Evolutionary conservation across 73 alveolate species (phyloP).

Genomic region (Symbiodinium natans): DNA sequence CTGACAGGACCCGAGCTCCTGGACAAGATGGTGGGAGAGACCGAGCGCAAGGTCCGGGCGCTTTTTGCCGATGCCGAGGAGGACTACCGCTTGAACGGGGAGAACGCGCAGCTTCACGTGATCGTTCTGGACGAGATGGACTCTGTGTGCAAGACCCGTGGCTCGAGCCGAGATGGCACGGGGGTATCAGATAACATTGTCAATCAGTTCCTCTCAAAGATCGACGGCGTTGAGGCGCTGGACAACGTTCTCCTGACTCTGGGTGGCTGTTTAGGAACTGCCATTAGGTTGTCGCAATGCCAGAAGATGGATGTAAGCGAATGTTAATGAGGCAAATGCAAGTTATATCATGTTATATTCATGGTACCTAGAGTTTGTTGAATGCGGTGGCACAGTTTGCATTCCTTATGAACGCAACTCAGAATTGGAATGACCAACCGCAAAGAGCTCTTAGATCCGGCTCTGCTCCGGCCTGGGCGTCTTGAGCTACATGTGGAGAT

Average conservation of each 20-base stretch:
- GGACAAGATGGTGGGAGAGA: conserved; percentile 96
- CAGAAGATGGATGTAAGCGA: too few species aligned
- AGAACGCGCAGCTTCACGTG: conserved; percentile 98
- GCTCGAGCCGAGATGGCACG: conserved; percentile 81
- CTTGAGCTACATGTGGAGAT: conserved; percentile 99
- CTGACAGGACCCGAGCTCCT: neutral
- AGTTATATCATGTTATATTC: too few species aligned
- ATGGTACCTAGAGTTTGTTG: too few species aligned
- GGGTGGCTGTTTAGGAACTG: too few species aligned
- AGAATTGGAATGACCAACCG: conserved; percentile 43
- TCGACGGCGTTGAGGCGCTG: conserved; percentile 99
- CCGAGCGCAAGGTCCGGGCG: conserved; percentile 98
- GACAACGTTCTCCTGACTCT: conserved; percentile 98
- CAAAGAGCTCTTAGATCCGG: conserved; percentile 99
- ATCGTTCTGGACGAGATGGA: conserved; percentile 99
- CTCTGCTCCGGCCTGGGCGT: conserved; percentile 99
- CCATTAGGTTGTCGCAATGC: too few species aligned
- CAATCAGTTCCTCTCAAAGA: conserved; percentile 99
- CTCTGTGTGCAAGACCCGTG: conserved; percentile 99
- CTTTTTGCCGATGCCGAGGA: conserved; percentile 98
- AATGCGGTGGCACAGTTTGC: too few species aligned
- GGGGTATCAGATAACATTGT: conserved; percentile 99
- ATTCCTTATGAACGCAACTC: too few species aligned
- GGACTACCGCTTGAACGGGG: conserved; percentile 96
- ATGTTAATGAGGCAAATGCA: too few species aligned